phyloP scores from a whole-genome alignment of 371 early-diverging fungal genomes.

The Zopfochytrium polystomum region DNA sequence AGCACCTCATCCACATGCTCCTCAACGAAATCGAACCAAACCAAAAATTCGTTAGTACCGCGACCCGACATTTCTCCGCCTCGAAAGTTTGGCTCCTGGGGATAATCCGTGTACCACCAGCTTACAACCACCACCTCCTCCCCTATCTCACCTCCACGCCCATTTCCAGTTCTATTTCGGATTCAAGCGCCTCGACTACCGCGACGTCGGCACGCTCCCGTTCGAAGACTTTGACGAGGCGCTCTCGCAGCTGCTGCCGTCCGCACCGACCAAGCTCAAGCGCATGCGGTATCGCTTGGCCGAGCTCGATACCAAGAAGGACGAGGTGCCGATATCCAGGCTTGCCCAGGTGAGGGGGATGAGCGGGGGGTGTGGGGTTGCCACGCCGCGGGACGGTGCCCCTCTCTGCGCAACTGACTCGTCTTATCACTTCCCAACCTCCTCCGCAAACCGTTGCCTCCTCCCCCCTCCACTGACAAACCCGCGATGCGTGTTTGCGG shows the following conservation, averaged over 20 bases:
- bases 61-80: background rate
- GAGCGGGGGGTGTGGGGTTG: no score
- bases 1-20: constrained; percentile 47
- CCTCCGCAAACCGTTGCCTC: background rate
- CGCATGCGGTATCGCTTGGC: constrained; percentile 31
- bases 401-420: no score
- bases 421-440: background rate
- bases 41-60: constrained; percentile 37
- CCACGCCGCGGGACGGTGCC: no score
- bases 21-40: constrained; percentile 43
- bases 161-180: constrained; percentile 28
- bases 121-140: no score
- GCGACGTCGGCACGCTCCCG: constrained; percentile 32
- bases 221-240: constrained; percentile 50
- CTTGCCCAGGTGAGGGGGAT: constrained; percentile 31
- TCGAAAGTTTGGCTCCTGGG: background rate
- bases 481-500: background rate
- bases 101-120: no score
- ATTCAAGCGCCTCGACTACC: constrained; percentile 38
- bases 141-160: background rate
- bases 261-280: constrained; percentile 22
- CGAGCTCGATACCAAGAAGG: constrained; percentile 24
- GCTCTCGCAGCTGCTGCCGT: constrained; percentile 34
- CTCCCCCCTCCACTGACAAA: background rate
- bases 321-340: constrained; percentile 34